phyloP scores from a whole-genome alignment of 805 yeast genomes.

The Candida multigemmis region DNA sequence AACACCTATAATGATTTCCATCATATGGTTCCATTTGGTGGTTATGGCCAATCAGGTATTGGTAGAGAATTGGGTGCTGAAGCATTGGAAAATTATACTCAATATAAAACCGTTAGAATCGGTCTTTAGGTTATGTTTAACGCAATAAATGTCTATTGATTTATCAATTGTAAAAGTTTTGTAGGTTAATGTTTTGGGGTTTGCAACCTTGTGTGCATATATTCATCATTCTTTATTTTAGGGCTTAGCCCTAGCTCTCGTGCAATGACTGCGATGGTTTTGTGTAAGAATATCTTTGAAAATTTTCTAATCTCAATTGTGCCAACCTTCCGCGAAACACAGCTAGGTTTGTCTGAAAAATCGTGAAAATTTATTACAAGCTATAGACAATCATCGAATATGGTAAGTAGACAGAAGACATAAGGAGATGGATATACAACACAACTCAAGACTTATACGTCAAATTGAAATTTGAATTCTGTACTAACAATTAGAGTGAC shows the following conservation, averaged over 20 bases:
- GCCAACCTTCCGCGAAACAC: no score
- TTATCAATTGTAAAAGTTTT: not conserved
- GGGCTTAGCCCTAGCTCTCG: not conserved
- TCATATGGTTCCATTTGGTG: slow-evolving; percentile 86
- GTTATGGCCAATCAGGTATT: slow-evolving; percentile 82
- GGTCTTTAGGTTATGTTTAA: slow-evolving; percentile 7
- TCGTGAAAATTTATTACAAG: no score
- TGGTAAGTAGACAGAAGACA: no score
- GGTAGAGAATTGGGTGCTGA: slow-evolving; percentile 93
- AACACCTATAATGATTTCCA: slow-evolving; percentile 88
- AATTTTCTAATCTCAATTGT: no score
- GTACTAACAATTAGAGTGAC: slow-evolving; percentile 65
- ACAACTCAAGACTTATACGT: not conserved
- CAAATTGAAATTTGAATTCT: not conserved
- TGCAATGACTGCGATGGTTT: no score
- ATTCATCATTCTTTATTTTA: slow-evolving; percentile 1
- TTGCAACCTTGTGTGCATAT: not conserved
- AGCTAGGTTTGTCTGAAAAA: no score
- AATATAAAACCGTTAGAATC: slow-evolving; percentile 75
- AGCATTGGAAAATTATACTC: slow-evolving; percentile 79
- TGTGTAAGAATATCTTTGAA: no score
- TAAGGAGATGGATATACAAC: not conserved
- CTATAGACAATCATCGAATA: no score
- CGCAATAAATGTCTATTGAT: not conserved
- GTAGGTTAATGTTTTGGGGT: not conserved